These are phyloP conservation scores for Sugiyamaella smithiae DNA, from an alignment of 805 yeast genomes.

Conservation along the genomic window DNA sequence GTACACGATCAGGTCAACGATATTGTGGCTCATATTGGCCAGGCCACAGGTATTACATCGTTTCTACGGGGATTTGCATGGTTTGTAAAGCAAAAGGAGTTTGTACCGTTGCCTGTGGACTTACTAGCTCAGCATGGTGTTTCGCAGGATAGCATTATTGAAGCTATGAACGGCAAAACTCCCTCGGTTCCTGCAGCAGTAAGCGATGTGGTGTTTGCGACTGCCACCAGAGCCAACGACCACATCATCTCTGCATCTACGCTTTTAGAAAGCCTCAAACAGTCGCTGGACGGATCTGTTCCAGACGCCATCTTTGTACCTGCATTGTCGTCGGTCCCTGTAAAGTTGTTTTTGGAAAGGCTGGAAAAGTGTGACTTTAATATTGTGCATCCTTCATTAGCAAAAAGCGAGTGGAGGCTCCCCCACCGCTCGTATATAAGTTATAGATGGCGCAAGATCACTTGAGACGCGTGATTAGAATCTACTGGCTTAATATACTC, in stretches of 20 bases:
- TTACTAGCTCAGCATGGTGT: conserved; percentile 50
- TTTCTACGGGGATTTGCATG: conserved; percentile 58
- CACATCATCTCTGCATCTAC: conserved; percentile 67
- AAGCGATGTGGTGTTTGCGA: conserved; percentile 61
- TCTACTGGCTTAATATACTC: no score
- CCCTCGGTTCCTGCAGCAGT: conserved; percentile 30
- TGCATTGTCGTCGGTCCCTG: conserved; percentile 64
- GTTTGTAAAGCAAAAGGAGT: conserved; percentile 50
- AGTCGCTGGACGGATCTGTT: conserved; percentile 38
- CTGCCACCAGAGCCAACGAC: conserved; percentile 75
- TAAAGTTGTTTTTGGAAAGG: conserved; percentile 55
- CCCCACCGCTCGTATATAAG: conserved; percentile 57
- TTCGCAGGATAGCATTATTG: conserved; percentile 59
- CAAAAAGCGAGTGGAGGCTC: conserved; percentile 59
- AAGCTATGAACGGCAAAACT: conserved; percentile 32
- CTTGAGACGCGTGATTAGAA: no score
- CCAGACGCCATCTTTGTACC: conserved; percentile 65
- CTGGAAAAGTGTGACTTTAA: conserved; percentile 67
- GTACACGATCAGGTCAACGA: conserved; percentile 52
- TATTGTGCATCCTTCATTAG: conserved; percentile 44
- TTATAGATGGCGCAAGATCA: conserved; percentile 43
- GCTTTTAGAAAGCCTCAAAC: conserved; percentile 44
- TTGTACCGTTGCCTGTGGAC: conserved; percentile 62
- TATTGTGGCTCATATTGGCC: conserved; percentile 77
- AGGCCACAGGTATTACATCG: conserved; percentile 69